phyloP scores from a whole-genome alignment of 2,329 filamentous ascomycete species.

The Colletotrichum kahawae region DNA sequence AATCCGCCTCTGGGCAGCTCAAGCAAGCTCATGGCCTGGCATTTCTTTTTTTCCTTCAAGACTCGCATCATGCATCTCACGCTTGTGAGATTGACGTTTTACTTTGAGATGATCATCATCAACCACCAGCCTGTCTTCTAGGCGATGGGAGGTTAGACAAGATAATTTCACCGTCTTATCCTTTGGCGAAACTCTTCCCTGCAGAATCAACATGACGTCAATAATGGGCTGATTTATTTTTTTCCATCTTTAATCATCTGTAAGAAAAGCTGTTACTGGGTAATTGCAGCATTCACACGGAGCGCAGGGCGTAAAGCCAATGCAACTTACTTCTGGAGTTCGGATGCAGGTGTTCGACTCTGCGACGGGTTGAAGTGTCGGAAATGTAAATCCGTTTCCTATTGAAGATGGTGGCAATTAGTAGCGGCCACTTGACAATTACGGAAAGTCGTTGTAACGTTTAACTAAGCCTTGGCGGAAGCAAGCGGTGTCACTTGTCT shows the following conservation, averaged over 20 bases:
- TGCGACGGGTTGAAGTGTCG: neutral
- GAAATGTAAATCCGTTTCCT: neutral
- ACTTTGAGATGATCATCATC: neutral
- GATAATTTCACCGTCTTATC: neutral
- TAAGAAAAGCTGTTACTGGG: neutral
- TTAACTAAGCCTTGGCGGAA: neutral
- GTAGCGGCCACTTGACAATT: neutral
- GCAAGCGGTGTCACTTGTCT: neutral
- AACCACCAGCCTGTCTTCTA: neutral
- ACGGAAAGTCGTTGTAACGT: neutral
- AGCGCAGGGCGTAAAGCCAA: neutral
- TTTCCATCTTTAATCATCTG: neutral
- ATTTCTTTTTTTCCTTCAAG: neutral
- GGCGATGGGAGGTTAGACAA: neutral
- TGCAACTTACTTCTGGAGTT: neutral
- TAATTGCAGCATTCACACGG: neutral
- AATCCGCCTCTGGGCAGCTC: slow-evolving; percentile 10
- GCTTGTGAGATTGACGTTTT: neutral
- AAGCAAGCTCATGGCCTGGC: neutral
- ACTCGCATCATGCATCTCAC: neutral
- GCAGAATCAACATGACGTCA: neutral
- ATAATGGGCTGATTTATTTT: neutral
- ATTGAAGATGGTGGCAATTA: neutral
- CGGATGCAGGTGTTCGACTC: neutral
- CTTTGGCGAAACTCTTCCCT: neutral